phyloP scores from a whole-genome alignment of 2,329 filamentous ascomycete genomes.

The Orbilia javanica region DNA sequence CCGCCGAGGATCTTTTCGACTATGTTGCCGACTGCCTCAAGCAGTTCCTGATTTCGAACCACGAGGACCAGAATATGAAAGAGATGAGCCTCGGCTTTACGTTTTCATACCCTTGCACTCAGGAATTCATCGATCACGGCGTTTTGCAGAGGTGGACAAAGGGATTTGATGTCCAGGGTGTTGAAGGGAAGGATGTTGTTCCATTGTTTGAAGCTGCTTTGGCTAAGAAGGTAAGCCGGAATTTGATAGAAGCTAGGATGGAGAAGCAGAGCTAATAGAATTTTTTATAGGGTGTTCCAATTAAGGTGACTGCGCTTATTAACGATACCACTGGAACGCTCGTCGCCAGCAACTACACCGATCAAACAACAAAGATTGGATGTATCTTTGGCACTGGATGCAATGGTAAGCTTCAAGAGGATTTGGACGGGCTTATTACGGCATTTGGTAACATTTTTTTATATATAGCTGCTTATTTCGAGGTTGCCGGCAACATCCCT shows the following conservation, averaged over 20 bases:
- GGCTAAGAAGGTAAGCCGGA: conserved; percentile 71
- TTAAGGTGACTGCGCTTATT: conserved; percentile 91
- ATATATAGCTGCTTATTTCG: conserved; percentile 90
- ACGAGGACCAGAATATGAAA: conserved; percentile 74
- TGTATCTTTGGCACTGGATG: conserved; percentile 99
- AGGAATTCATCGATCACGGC: conserved; percentile 92
- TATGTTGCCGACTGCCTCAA: conserved; percentile 93
- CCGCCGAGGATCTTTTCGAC: conserved; percentile 88
- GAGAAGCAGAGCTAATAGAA: conserved; percentile 56
- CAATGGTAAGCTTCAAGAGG: conserved; percentile 69
- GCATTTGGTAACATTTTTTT: not conserved
- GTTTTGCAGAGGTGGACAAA: conserved; percentile 97
- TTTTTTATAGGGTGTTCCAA: conserved; percentile 81
- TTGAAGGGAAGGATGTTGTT: conserved; percentile 91
- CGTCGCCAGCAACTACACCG: conserved; percentile 97
- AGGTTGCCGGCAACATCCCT: conserved; percentile 87
- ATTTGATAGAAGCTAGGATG: not conserved
- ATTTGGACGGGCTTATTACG: not conserved
- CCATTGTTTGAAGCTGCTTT: conserved; percentile 86
- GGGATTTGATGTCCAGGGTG: conserved; percentile 92
- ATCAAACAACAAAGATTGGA: conserved; percentile 89
- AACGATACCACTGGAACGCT: conserved; percentile 98
- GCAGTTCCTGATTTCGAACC: conserved; percentile 89
- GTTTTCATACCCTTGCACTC: conserved; percentile 93
- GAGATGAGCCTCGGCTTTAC: conserved; percentile 89